Evolutionary conservation across 2,329 filamentous ascomycete genomes (phyloP).

Genomic region (Fusarium solani-melongenae): DNA sequence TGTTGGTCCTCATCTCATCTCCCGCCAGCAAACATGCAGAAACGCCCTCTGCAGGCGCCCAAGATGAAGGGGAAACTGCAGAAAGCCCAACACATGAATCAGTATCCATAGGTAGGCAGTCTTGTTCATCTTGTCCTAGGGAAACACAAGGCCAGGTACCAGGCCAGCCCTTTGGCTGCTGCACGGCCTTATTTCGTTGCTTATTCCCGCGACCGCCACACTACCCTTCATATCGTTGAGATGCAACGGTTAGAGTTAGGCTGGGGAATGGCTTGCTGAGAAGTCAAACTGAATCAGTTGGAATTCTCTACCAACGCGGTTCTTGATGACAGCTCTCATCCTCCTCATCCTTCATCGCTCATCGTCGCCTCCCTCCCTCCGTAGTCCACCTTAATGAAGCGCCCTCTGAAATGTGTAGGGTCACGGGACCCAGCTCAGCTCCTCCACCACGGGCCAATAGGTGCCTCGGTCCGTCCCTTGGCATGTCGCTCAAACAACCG

Average conservation of each 20-base stretch:
- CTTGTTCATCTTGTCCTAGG: neutral
- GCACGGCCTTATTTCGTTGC: neutral
- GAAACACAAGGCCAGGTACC: neutral
- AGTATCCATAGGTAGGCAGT: neutral
- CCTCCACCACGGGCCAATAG: neutral
- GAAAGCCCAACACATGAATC: neutral
- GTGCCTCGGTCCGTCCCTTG: slow-evolving; percentile 33
- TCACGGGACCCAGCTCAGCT: slow-evolving; percentile 12
- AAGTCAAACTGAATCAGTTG: neutral
- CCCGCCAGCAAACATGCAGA: neutral
- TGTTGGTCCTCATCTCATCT: neutral
- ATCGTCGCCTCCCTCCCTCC: neutral
- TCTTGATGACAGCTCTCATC: neutral
- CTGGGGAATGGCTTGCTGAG: neutral
- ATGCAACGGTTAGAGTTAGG: neutral
- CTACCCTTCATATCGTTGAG: neutral
- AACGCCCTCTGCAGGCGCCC: neutral
- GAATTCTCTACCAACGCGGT: neutral
- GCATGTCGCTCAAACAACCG: neutral
- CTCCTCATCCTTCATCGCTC: neutral
- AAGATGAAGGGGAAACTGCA: neutral
- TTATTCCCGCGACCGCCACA: slow-evolving; percentile 12
- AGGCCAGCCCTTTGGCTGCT: neutral
- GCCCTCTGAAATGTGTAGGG: neutral
- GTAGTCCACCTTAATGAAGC: neutral